Evolutionary conservation across 345 rosid species (phyloP), one percentile per base, ranked within the genome.

Genomic region (Populus davidiana): DNA sequence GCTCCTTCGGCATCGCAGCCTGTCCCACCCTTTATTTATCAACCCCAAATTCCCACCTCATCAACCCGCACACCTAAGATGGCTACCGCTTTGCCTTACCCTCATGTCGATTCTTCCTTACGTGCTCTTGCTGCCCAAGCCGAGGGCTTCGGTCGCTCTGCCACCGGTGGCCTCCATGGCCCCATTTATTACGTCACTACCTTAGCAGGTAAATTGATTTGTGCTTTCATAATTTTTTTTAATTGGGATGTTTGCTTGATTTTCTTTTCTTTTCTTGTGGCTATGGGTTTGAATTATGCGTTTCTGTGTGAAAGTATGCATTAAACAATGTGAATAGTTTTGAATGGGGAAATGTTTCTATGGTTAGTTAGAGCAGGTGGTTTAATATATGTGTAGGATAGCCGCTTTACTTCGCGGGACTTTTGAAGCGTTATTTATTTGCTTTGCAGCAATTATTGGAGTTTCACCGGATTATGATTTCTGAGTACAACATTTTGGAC

Each of bases 81-180:
- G 68, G 64, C 14, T 1, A 27, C 33, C 67, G 38, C 68, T 38
- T 70, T 91, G 29, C 98, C 96, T 70, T 96, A 93, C 71, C 75
- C 88, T 65, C 84, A 86, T 67, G 92, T 86, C 68, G 97, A 96
- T 82, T 87, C 88, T 79, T 73, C 79, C 89, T 82, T 93, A 43
- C 92, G 97, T 65, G 89, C 89, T 36, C 97, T 96, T 50, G 93
- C 99, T 39, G 90, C 89, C 67, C 91, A 90, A 44, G 97, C 97
- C 12, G 94, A 96, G 78, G 99, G 99, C 33, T 93, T 93, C 63
- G 98, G 99, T 43, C 92, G 89, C 74, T 76, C 70, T 67, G 93
- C 99, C 76, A 80, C 88, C 47, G 99, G 99, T 50, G 99, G 99
- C 54, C 90, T 93, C 62, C 87, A 81, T 59, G 97, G 97, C 23